Base-by-base conservation (phyloP, 2,329 filamentous ascomycete genomes). In the Leptodontidium sp. region DNA sequence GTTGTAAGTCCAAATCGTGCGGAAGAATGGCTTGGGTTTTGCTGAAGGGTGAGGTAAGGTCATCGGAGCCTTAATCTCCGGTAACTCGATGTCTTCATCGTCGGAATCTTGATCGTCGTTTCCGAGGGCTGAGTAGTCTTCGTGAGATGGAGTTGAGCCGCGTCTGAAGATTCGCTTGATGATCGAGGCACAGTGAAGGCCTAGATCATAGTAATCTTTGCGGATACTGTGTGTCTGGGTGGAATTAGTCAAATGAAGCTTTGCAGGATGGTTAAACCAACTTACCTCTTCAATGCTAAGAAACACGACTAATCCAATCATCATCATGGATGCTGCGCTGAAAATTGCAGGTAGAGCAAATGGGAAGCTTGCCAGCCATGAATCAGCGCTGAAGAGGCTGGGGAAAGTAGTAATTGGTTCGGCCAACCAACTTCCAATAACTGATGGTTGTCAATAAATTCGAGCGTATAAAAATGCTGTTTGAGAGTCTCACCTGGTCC, bases 301-400 rank as follows among this genome's bases (percentile, higher is more conserved):
- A 17, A 64, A 65, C 7, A 65, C 63, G 15, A 58, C 14, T 1
- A n/a, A 14, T 29, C 50, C 52, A 11, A 58, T 65, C 12, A 58
- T 47, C 38, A 65, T 45, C 50, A 65, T 57, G 9, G 52, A 58
- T 45, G 52, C 35, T 35, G 63, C 63, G 32, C 49, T 64, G n/a
- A 64, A 64, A 45, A 64, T n/a, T 40, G 47, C 38, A 49, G 63
- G 63, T 1, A 65, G 26, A 35, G 63, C 63, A 49, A 58, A 65
- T 35, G 63, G 63, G 21, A 57, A 65, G 43, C 26, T 49, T n/a
- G 50, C 50, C 24, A 65, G 50, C 63, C 63, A 65, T 17, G 50
- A 57, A 32, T 58, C 38, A 1, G 52, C 26, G 15, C 6, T 32
- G 40, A 65, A 65, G 6, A 65, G 14, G 26, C 17, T 24, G 9